Evolutionary conservation across 768 basidiomycete species (phyloP), one percentile per base, ranked within the genome.

Genomic region (Suillus subaureus): DNA sequence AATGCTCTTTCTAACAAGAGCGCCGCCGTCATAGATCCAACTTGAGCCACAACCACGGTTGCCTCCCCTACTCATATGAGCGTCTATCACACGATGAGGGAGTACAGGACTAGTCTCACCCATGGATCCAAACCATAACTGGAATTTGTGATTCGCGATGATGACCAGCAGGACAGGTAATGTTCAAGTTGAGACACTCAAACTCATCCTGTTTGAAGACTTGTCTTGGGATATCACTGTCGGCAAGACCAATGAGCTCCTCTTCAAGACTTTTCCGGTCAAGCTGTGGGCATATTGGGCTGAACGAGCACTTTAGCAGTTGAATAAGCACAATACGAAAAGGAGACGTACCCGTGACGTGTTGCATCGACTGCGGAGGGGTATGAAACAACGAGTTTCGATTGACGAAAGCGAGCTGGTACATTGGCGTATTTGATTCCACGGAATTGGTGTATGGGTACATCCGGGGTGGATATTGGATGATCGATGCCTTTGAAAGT

Each of bases 71-170:
- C 61, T 62, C 37, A 57, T 66, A 63, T 75, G 26, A 79, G 72
- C 35, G 3, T 51, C 43, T 61, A 63, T 66, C 21, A 56, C 68
- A 69, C 61, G 9, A 63, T 45, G 31, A 62, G 64, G 31, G 64
- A 49, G 23, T 49, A 58, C 28, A 35, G 37, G 26, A 79, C 87
- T 49, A 70, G 11, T 79, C 87, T 52, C 70, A 93, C 91, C 92
- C 92, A 77, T 93, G 92, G n/a, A 93, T 80, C 92, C 91, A 93
- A 54, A 92, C 74, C 91, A 93, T 92, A 69, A 93, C 91, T 7
- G 92, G 92, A 18, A 89, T 67, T 51, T 79, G 82, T 47, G 89
- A 88, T 55, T 79, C 78, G 4, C 83, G 70, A 4, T 75, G 80
- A 23, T 87, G 79, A 21, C 84, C 85, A 31, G 83, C 86, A 12